A percentile compares a stretch with the other conserved stretches of the same genome.
phyloP scores from a whole-genome alignment of 129 eudicot genomes.

The Chrysanthemum lavandulifolium region DNA sequence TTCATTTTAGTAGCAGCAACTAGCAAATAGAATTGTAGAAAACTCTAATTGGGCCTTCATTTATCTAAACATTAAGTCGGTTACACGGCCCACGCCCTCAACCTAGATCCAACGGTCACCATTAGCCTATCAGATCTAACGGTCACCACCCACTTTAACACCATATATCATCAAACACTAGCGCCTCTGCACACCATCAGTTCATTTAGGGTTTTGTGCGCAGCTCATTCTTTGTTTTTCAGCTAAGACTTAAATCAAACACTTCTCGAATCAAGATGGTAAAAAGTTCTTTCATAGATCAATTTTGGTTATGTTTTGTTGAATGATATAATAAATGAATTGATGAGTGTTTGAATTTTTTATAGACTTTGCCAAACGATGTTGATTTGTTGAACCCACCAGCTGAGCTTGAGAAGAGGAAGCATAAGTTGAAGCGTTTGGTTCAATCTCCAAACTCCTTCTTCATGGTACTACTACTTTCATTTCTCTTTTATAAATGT shows the following conservation, averaged over 20 bases:
- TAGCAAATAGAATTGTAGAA: no score
- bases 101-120: constrained; percentile 12
- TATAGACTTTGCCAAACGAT: constrained; percentile 38
- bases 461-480: constrained; percentile 27
- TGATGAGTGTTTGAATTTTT: not conserved
- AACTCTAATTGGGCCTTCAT: not conserved
- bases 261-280: not conserved
- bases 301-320: not conserved
- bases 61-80: not conserved
- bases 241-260: no score
- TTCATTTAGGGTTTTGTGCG: constrained; percentile 7
- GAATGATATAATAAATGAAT: not conserved
- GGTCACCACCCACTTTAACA: not conserved
- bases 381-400: constrained; percentile 63
- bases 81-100: not conserved
- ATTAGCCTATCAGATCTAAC: not conserved
- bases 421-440: constrained; percentile 68
- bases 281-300: not conserved
- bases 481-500: not conserved
- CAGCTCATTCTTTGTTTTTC: not conserved
- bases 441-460: constrained; percentile 55
- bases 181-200: not conserved
- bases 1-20: no score
- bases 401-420: constrained; percentile 63
- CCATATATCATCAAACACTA: not conserved